Evolutionary conservation across 2,329 filamentous ascomycete species (phyloP).

Genomic region (Aureobasidium lini): DNA sequence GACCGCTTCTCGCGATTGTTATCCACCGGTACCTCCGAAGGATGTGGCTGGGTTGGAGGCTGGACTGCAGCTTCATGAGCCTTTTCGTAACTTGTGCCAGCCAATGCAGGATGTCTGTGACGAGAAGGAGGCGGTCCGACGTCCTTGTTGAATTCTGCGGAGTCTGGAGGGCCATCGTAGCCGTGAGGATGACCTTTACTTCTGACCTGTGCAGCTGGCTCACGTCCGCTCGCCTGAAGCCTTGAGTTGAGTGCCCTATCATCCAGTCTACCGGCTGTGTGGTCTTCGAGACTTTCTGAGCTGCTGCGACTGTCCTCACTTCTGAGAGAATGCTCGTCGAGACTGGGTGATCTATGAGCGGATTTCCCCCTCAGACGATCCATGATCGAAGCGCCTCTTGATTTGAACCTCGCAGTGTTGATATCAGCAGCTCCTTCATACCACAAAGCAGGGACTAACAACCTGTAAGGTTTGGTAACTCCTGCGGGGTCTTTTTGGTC

Average conservation of each 20-base stretch:
- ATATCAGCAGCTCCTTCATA: slow-evolving; percentile 31
- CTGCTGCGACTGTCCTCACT: neutral
- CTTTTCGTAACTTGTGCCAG: slow-evolving; percentile 3
- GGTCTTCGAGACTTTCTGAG: neutral
- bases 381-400: slow-evolving; percentile 15
- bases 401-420: slow-evolving; percentile 21
- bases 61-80: neutral
- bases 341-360: neutral
- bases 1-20: neutral
- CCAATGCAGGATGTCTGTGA: neutral
- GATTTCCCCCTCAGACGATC: slow-evolving; percentile 17
- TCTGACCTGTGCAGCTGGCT: neutral
- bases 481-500: slow-evolving; percentile 78
- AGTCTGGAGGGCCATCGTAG: neutral
- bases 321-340: neutral
- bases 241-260: neutral
- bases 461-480: slow-evolving; percentile 76
- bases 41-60: neutral
- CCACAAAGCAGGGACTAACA: slow-evolving; percentile 71
- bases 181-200: neutral
- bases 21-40: neutral
- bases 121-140: neutral
- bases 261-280: neutral
- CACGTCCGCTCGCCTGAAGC: slow-evolving; percentile 7
- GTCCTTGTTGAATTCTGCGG: neutral